These are phyloP conservation scores for Salix dunnii DNA, from an alignment of 345 rosid genomes.

Conservation along the genomic window DNA sequence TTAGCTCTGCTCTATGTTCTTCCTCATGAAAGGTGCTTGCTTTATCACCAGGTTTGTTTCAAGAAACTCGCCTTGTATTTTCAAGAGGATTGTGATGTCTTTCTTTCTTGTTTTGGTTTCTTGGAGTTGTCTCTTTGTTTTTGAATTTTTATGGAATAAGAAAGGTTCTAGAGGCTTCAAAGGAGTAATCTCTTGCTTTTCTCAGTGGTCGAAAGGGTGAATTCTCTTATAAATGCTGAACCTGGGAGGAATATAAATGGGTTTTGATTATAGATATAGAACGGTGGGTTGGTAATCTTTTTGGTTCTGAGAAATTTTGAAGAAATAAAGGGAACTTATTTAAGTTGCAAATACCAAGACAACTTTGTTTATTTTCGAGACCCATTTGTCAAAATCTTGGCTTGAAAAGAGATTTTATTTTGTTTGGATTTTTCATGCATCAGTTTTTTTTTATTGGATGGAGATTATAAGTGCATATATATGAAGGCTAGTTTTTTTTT, in stretches of 20 bases:
- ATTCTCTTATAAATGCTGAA: not conserved
- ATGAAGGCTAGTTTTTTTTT: no score
- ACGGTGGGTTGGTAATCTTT: not conserved
- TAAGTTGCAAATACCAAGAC: not conserved
- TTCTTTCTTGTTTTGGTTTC: not conserved
- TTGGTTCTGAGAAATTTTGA: not conserved
- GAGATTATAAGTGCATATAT: no score
- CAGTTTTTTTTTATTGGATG: no score
- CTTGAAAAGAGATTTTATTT: not conserved
- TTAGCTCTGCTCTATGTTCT: slow-evolving; percentile 44
- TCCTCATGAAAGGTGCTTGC: slow-evolving; percentile 43
- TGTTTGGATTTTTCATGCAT: not conserved
- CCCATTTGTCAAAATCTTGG: not conserved
- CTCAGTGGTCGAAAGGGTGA: not conserved
- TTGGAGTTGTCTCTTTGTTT: not conserved
- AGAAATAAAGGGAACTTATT: not conserved
- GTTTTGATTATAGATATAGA: not conserved
- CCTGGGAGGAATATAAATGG: not conserved
- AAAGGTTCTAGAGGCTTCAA: not conserved
- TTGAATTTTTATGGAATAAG: not conserved
- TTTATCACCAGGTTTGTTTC: slow-evolving; percentile 43
- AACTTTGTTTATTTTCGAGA: not conserved
- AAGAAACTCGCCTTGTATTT: not conserved
- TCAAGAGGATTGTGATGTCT: not conserved
- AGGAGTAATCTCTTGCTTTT: not conserved